Percentiles rank a stretch among this genome's conserved stretches.
These are phyloP conservation scores for Trichomonas vaginalis DNA, from an alignment of 208 protist species.

Conservation along the genomic window DNA sequence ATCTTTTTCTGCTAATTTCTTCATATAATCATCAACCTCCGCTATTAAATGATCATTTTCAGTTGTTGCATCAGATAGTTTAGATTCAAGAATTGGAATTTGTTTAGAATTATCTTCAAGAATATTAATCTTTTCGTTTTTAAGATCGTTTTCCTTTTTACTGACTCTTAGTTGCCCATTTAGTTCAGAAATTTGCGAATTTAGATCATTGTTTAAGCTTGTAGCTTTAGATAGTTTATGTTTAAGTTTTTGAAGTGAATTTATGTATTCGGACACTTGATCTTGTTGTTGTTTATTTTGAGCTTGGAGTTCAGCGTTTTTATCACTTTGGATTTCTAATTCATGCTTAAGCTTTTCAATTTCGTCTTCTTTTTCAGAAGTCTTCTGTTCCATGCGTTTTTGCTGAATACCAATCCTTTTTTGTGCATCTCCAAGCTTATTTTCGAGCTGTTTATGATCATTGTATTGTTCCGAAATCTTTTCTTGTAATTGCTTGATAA, in stretches of 20 bases:
- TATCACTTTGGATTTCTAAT: not conserved
- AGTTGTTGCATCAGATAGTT: not conserved
- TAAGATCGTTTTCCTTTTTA: not conserved
- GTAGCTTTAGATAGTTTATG: not conserved
- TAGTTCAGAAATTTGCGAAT: not conserved
- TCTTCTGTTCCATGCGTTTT: not conserved
- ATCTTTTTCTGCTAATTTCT: not conserved
- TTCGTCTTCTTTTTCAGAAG: not conserved
- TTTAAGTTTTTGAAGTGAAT: not conserved
- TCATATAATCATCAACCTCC: not conserved
- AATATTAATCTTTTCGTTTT: not conserved
- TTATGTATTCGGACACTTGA: not conserved
- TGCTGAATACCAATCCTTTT: not conserved
- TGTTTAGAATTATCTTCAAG: not conserved
- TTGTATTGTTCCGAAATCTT: not conserved
- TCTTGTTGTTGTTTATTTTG: not conserved
- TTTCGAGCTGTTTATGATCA: not conserved
- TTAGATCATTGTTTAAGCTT: not conserved
- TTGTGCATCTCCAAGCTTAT: not conserved
- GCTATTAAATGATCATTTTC: not conserved
- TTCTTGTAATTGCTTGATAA: not conserved
- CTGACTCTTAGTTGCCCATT: not conserved
- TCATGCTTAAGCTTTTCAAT: not conserved
- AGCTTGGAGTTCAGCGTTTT: not conserved
- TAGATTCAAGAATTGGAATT: not conserved